Base-by-base conservation (phyloP, 371 early-diverging fungal genomes). In the Syncephalastrum contaminatum region DNA sequence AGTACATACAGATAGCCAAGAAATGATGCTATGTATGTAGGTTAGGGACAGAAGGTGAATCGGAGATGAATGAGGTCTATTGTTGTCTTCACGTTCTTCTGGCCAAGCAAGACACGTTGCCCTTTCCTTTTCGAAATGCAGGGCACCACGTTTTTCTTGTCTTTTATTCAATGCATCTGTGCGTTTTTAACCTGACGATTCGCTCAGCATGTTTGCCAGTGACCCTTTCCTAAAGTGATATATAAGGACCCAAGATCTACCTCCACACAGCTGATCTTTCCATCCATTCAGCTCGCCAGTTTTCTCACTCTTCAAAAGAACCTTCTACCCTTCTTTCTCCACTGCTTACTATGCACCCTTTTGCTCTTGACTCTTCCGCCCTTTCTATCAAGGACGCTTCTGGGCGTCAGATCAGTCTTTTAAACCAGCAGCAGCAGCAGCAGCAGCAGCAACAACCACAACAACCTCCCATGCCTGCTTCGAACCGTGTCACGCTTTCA, bases 161-260 rank as follows among this genome's bases (percentile, higher is more conserved):
- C 50, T 24, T 50, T 18, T 39, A 27, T 50, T 57, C 43, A 21
- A 27, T 42, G 36, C 40, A 57, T 57, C 57, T 49, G 57, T 57
- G 57, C 57, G 57, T 18, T 43, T 50, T 57, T 50, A 57, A 49
- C 57, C 56, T 57, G 22, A 48, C 57, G 57, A 50, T n/a, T 36
- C 36, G 36, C 36, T 19, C 19, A 54, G 30, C 25, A 18, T 25
- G 43, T 16, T 19, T 16, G 45, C 45, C 21, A 44, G 19, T 19
- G 13, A n/a, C 15, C 43, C 14, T 27, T 25, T 24, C 49, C 49
- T n/a, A 21, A 39, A 40, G 15, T 39, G n/a, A 27, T 43, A 48
- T 56, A 50, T 22, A 39, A 27, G 27, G 50, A 53, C 18, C 42
- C 19, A 10, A 22, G 6, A 53, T 20, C 43, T 10, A 19, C 45